These are phyloP conservation scores for Fagopyrum esculentum DNA, from an alignment of 148 eudicot species.

Conservation along the genomic window DNA sequence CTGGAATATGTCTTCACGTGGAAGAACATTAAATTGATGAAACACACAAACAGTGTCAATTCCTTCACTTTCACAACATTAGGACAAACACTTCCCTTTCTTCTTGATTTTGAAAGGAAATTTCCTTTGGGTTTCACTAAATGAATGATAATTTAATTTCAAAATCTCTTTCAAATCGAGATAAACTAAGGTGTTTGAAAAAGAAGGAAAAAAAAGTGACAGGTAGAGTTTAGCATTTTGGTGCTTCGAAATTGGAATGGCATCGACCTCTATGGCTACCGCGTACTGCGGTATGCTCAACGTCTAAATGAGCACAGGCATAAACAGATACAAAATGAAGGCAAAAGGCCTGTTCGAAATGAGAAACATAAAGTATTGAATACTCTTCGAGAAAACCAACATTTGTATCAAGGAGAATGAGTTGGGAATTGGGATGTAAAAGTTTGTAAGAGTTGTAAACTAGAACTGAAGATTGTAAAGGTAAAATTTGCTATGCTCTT, in stretches of 20 bases:
- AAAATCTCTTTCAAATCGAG: not conserved
- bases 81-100: slow-evolving; percentile 6
- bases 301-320: not conserved
- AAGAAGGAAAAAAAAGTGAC: no score
- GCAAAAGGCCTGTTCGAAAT: not conserved
- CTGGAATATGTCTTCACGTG: not conserved
- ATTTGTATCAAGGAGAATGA: not conserved
- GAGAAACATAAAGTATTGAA: not conserved
- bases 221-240: no score
- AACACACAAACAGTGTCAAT: not conserved
- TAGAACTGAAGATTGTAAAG: not conserved
- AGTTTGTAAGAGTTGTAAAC: not conserved
- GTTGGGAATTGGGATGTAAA: not conserved
- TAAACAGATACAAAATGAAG: not conserved
- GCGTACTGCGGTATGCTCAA: no score
- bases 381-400: slow-evolving; percentile 1
- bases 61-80: not conserved
- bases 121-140: not conserved
- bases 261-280: no score
- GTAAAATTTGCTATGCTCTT: slow-evolving; percentile 4
- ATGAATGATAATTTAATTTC: not conserved
- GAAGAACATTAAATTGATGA: not conserved
- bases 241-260: no score
- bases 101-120: not conserved
- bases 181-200: no score